Base-by-base conservation (phyloP, 768 basidiomycete species). In the Mycena albidolilacea region DNA sequence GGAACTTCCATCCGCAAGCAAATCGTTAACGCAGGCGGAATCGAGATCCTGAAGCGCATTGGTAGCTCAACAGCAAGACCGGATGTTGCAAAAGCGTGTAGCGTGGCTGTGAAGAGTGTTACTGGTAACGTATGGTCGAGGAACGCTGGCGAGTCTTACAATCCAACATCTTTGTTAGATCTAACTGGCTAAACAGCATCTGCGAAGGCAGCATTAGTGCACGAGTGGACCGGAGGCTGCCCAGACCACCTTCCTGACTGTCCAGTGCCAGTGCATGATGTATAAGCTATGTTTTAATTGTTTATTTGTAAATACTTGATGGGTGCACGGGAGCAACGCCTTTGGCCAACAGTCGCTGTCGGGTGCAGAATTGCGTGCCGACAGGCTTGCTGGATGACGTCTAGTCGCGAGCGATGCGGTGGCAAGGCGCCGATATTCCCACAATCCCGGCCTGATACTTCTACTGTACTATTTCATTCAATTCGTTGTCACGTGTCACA, bases 121-220 rank as follows among this genome's bases (percentile, higher is more conserved):
- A 78, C 70, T 17, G 79, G 79, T 3, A 80, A 80, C 54, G 48
- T 80, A 3, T 79, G 77, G 78, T 72, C 78, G 12, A 61, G 79
- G n/a, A 80, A 80, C 66, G 69, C 78, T 57, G 78, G 78, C 76
- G 5, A 15, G 78, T 60, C 19, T 23, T 5, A 12, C 19, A 11
- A 35, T 54, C 4, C 14, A 4, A 30, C 30, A 30, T 7, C 7
- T 35, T 58, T 7, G 39, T 23, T 30, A 3, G 7, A 23, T 15
- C 48, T 55, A 5, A 46, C 8, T 35, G 17, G 17, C 5, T 50
- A 7, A 1, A 1, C 7, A 72, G 71, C 71, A 41, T 73, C 72
- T 41, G 73, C 76, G 41, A 76, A 76, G 54, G 72, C 67, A 2
- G 76, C 76, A 17, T 44, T 74, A 7, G 67, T 52, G 17, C 76